These are phyloP conservation scores for Fusarium avenaceum DNA, from an alignment of 2,329 filamentous ascomycete genomes.

Conservation along the genomic window DNA sequence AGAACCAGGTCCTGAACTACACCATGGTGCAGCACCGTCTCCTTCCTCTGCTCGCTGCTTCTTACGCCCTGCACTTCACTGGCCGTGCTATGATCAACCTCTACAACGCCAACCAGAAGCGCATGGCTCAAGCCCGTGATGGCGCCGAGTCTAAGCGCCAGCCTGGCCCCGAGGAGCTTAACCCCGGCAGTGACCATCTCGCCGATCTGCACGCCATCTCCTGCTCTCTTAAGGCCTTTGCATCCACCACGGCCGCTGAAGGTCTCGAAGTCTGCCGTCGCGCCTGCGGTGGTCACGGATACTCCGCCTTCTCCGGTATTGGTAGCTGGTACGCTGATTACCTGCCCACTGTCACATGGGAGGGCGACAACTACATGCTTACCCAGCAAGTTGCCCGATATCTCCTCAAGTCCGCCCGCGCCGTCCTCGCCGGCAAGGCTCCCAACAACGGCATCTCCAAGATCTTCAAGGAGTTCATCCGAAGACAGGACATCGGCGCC, in stretches of 20 bases:
- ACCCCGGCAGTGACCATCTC: constrained; percentile 73
- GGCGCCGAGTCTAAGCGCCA: constrained; percentile 62
- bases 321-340: constrained; percentile 82
- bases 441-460: constrained; percentile 54
- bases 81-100: constrained; percentile 81
- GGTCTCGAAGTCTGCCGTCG: constrained; percentile 81
- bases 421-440: constrained; percentile 74
- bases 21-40: constrained; percentile 84
- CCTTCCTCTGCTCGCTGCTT: constrained; percentile 78
- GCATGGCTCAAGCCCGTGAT: constrained; percentile 64
- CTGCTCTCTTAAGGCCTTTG: constrained; percentile 80
- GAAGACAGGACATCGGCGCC: constrained; percentile 76
- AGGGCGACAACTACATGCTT: constrained; percentile 87
- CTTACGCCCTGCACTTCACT: constrained; percentile 84
- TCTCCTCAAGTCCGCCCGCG: constrained; percentile 80
- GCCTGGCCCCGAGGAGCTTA: constrained; percentile 76
- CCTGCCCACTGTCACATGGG: constrained; percentile 77
- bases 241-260: constrained; percentile 78
- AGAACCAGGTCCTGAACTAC: constrained; percentile 84
- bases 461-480: constrained; percentile 75
- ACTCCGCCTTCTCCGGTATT: constrained; percentile 81
- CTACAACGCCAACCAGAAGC: constrained; percentile 79
- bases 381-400: constrained; percentile 84
- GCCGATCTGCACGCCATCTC: constrained; percentile 83
- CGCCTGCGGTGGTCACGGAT: constrained; percentile 83